phyloP scores from a whole-genome alignment of 805 yeast genomes.

The Torulaspora indica region DNA sequence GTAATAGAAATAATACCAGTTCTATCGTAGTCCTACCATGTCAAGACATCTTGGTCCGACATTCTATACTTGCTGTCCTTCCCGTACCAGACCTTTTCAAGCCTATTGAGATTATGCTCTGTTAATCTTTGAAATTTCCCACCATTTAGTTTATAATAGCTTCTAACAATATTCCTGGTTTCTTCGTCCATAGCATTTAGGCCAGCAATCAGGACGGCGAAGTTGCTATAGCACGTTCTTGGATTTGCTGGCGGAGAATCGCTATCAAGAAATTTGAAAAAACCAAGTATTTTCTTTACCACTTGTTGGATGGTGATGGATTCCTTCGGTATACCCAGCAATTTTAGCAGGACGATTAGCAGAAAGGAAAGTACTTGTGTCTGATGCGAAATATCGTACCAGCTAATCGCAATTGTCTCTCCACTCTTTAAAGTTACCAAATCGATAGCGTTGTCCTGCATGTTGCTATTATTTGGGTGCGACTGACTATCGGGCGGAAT shows the following conservation, averaged over 20 bases:
- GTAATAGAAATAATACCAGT: not conserved
- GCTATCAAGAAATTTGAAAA: constrained; percentile 33
- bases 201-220: constrained; percentile 37
- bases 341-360: constrained; percentile 32
- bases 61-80: constrained; percentile 29
- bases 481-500: constrained; percentile 33
- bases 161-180: constrained; percentile 31
- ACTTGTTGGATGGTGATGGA: constrained; percentile 35
- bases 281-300: constrained; percentile 32
- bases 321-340: constrained; percentile 34
- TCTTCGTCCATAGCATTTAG: constrained; percentile 35
- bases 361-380: constrained; percentile 36
- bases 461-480: constrained; percentile 34
- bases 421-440: constrained; percentile 28
- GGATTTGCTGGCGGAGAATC: constrained; percentile 36
- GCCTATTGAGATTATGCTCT: constrained; percentile 33
- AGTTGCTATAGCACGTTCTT: constrained; percentile 37
- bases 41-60: constrained; percentile 35
- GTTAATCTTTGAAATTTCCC: constrained; percentile 33
- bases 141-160: constrained; percentile 33
- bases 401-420: constrained; percentile 33
- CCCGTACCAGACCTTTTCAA: constrained; percentile 36
- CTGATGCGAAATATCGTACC: constrained; percentile 39
- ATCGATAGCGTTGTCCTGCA: constrained; percentile 36
- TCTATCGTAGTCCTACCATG: constrained; percentile 24